phyloP scores from a whole-genome alignment of 2,329 filamentous ascomycete species.

The Lecanicillium sp. region DNA sequence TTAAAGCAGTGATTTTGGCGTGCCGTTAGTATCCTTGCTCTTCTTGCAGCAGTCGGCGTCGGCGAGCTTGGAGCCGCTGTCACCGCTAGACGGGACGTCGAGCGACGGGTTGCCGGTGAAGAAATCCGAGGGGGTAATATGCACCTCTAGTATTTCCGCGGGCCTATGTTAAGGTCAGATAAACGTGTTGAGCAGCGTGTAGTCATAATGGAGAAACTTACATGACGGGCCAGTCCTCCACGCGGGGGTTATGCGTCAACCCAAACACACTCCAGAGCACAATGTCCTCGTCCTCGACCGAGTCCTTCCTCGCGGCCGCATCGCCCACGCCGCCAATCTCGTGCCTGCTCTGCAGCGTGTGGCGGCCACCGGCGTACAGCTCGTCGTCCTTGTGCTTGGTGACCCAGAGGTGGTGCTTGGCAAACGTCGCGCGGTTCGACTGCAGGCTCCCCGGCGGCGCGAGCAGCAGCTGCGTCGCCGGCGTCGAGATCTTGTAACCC shows the following conservation, averaged over 20 bases:
- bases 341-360: slow-evolving; percentile 38
- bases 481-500: slow-evolving; percentile 41
- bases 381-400: slow-evolving; percentile 41
- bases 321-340: slow-evolving; percentile 31
- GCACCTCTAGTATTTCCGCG: slow-evolving; percentile 43
- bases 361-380: slow-evolving; percentile 37
- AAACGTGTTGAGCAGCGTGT: neutral
- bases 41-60: slow-evolving; percentile 10
- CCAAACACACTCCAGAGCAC: slow-evolving; percentile 54
- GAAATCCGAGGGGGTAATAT: slow-evolving; percentile 42
- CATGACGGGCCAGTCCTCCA: slow-evolving; percentile 67
- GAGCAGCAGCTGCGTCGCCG: slow-evolving; percentile 33
- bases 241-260: slow-evolving; percentile 59
- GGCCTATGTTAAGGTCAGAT: slow-evolving; percentile 34
- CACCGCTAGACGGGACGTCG: slow-evolving; percentile 36
- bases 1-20: neutral
- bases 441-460: slow-evolving; percentile 36
- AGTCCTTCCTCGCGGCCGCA: slow-evolving; percentile 37
- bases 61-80: slow-evolving; percentile 18
- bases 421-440: slow-evolving; percentile 35
- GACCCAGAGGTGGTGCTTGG: slow-evolving; percentile 40
- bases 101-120: slow-evolving; percentile 42
- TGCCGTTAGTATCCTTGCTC: neutral
- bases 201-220: slow-evolving; percentile 22
- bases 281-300: slow-evolving; percentile 43